Conservation (phyloP, 129 eudicot genomes). For the Flaveria linearis region DNA sequence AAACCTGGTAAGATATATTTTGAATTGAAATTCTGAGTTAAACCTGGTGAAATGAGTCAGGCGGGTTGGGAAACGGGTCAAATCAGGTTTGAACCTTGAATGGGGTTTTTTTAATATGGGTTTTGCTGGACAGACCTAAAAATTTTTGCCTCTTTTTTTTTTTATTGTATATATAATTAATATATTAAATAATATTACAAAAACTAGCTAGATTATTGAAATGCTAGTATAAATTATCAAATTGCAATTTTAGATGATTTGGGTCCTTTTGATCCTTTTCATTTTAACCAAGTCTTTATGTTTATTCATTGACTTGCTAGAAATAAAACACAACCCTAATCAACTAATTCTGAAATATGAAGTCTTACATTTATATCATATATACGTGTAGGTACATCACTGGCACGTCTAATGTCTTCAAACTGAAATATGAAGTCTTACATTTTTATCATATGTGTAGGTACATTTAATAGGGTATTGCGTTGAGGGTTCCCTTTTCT, state of each 20-base stretch:
- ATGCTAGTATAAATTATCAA: too few species aligned
- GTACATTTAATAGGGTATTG: conserved; percentile 93
- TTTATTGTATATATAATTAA: too few species aligned
- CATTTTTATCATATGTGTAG: conserved; percentile 40
- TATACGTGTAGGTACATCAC: too few species aligned
- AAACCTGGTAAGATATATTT: conserved; percentile 60
- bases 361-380: conserved; percentile 4
- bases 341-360: not conserved
- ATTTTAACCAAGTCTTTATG: not conserved
- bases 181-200: too few species aligned
- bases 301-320: too few species aligned
- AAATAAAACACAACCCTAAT: too few species aligned
- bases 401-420: not conserved
- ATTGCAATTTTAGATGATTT: too few species aligned
- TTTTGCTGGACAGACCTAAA: conserved; percentile 34
- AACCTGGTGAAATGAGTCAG: not conserved
- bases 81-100: not conserved
- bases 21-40: not conserved
- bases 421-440: not conserved
- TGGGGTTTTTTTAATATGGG: not conserved
- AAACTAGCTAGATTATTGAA: too few species aligned
- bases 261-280: not conserved
- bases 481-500: conserved; percentile 77
- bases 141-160: not conserved
- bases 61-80: not conserved